Evolutionary conservation across 768 basidiomycete genomes (phyloP), one percentile per base, ranked within the genome.

Genomic region (Termitomyces titanicus): DNA sequence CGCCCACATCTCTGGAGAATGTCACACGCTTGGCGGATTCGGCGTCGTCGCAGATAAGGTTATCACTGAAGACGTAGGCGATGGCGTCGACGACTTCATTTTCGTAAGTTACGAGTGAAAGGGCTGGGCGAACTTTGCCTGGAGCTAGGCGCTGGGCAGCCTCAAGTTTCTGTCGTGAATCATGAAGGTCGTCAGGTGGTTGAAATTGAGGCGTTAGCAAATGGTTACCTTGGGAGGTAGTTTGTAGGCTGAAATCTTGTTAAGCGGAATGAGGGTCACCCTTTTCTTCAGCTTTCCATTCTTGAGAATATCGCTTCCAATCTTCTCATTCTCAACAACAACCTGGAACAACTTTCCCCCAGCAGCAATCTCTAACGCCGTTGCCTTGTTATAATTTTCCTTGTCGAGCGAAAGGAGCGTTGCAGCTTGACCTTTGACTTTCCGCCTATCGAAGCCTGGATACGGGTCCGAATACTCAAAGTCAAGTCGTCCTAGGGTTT

Each of bases 211-310:
- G 51, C 25, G 7, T 38, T 15, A 7, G 11, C 18, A 54, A 20
- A 3, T 68, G 62, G 70, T 74, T 79, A 79, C 90, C 55, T 68
- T 63, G 5, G 67, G 52, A 31, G 69, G 57, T 13, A 81, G 64
- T 15, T 67, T 80, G 61, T 78, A 81, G 1, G 85, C 78, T 50
- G 82, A 83, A 65, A 99, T 95, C 74, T 94, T 96, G 70, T 88
- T 96, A 46, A 99, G 74, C 0, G 96, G 96, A 61, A 98, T 94
- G 69, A 97, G 85, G 0, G 94, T 97, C 18, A 96, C 90, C 18
- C 94, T 84, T 70, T 89, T 93, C 74, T 83, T 87, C 61, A 98
- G 81, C 47, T 76, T 65, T 11, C 79, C 79, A 45, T 88, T 84
- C 66, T 89, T 82, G 45, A 98, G 74, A 24, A 98, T 79, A 27